Base-by-base conservation (phyloP, 257 asterid species). In the Salvia hispanica region DNA sequence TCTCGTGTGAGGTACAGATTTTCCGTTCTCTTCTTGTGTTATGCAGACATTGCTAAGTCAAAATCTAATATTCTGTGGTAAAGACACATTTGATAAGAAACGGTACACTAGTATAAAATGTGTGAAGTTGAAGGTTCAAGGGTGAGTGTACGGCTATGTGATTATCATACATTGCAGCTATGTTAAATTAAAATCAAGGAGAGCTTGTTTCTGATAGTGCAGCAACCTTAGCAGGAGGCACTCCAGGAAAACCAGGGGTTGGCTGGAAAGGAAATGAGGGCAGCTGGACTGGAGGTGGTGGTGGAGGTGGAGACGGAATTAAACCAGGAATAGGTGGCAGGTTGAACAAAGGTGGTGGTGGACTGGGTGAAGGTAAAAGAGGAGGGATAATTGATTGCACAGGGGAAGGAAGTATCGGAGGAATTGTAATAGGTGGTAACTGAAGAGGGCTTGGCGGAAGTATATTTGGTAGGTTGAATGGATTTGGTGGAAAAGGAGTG, bases 191-290 rank as follows among this genome's bases (percentile, higher is more conserved):
- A 71, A 31, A 51, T 78, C 71, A 85, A 61, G 90, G 90, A 14
- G 74, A 58, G 39, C 34, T 84, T 64, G 74, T 64, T 63, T 80
- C 73, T 15, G 82, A 62, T 14, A 74, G 58, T 6, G 80, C 66
- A 62, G 84, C 61, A 47, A 46, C 70, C 59, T 45, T 14, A 47
- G 86, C 82, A 12, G 86, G 85, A 36, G 88, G 90, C 67, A 58
- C 85, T 67, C 91, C 82, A 2, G 93, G 90, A 65, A 77, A 77
- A 69, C 92, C 89, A 10, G 89, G 88, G 2, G 59, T 42, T 33
- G 89, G 95, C 73, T 68, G 90, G 79, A 88, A 84, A 2, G 96
- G 92, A 44, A 86, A 75, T 1, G 82, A 87, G 53, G 87, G 87
- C 46, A 82, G 64, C 52, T 72, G 89, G 34, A 56, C 73, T 3